These are phyloP conservation scores for Erythrophleum fordii DNA, from an alignment of 306 rosid genomes.

Conservation along the genomic window DNA sequence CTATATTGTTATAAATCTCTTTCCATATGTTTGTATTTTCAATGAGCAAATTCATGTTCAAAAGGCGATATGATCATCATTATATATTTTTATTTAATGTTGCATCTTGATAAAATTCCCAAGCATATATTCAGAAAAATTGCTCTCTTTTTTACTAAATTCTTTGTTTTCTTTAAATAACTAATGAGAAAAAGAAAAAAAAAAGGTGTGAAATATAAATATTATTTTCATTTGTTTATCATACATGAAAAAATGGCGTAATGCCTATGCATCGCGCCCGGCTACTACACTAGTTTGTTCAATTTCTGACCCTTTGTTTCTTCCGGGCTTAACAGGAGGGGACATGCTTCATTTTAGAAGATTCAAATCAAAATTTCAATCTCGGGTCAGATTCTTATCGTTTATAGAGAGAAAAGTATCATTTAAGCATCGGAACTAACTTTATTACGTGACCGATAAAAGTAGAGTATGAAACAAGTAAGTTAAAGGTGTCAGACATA, in stretches of 20 bases:
- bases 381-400: background rate
- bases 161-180: background rate
- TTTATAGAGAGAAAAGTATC: background rate
- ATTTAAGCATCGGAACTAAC: background rate
- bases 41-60: background rate
- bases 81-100: too few species aligned
- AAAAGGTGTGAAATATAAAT: background rate
- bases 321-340: background rate
- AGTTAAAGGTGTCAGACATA: background rate
- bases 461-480: background rate
- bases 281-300: background rate
- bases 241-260: background rate
- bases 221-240: too few species aligned
- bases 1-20: background rate
- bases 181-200: background rate
- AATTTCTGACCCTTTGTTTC: background rate
- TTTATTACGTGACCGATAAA: background rate
- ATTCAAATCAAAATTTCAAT: background rate
- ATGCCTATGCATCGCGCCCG: background rate
- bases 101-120: background rate
- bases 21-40: background rate
- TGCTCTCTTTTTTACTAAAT: background rate
- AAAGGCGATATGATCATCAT: background rate
- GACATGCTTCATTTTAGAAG: background rate
- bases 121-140: background rate